Percentiles rank a stretch among this genome's conserved stretches.
Conservation (phyloP, 208 protist genomes). For the Crithidia acanthocephali region DNA sequence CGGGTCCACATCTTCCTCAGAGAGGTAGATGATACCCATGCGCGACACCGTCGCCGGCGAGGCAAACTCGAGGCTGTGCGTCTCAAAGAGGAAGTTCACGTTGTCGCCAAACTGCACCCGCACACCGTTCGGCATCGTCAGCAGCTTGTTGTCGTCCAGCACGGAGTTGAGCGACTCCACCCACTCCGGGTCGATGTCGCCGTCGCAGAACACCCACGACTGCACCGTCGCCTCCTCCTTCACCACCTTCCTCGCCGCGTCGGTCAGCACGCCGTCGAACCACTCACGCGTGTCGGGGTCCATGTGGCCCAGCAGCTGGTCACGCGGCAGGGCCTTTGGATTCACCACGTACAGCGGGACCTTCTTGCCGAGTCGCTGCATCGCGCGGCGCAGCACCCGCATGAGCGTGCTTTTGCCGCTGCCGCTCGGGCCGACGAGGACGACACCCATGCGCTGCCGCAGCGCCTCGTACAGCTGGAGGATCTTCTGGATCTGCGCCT, state of each 20-base stretch:
- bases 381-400: constrained; percentile 87
- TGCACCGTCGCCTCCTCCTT: constrained; percentile 88
- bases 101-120: constrained; percentile 98
- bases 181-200: constrained; percentile 99
- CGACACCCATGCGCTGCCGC: constrained; percentile 98
- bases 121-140: constrained; percentile 98
- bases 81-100: constrained; percentile 99
- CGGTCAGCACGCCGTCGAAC: constrained; percentile 98
- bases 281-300: constrained; percentile 99
- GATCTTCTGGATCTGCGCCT: constrained; percentile 93
- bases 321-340: constrained; percentile 96
- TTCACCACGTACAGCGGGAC: constrained; percentile 97
- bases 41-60: constrained; percentile 98
- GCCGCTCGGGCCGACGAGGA: constrained; percentile 97
- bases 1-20: constrained; percentile 96
- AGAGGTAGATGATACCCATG: constrained; percentile 99
- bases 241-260: constrained; percentile 93
- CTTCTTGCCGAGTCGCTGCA: constrained; percentile 81
- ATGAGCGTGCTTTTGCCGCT: constrained; percentile 97
- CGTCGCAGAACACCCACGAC: constrained; percentile 98
- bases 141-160: constrained; percentile 98
- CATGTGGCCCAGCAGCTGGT: constrained; percentile 97
- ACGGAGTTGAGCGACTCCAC: constrained; percentile 99
- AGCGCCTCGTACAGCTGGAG: constrained; percentile 97
- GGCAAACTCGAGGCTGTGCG: constrained; percentile 97